Evolutionary conservation across 2,329 filamentous ascomycete species (phyloP).

Genomic region (Diaporthe eres): DNA sequence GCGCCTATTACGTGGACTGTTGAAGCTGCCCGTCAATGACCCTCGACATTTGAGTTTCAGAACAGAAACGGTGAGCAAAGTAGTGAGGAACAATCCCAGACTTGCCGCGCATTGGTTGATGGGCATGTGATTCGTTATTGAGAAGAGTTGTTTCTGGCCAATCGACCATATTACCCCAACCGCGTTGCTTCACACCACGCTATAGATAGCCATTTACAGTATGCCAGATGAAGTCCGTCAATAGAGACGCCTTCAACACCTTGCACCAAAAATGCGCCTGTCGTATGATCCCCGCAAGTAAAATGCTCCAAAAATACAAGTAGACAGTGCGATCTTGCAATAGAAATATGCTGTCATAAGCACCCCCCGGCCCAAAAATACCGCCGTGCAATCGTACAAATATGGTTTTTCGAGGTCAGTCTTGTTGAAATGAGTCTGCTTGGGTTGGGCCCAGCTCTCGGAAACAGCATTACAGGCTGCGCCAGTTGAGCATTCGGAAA

Average conservation of each 20-base stretch:
- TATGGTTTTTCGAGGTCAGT: not conserved
- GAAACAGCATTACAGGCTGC: not conserved
- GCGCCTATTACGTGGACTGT: not conserved
- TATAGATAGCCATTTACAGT: not conserved
- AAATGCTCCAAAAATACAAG: not conserved
- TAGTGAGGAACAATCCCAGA: not conserved
- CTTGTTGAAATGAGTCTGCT: not conserved
- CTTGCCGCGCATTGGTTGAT: not conserved
- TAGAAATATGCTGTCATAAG: not conserved
- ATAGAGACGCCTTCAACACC: constrained; percentile 10
- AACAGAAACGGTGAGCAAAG: no score
- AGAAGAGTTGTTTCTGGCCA: not conserved
- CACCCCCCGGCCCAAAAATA: not conserved
- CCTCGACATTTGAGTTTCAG: not conserved
- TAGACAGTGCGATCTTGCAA: not conserved
- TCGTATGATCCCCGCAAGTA: not conserved
- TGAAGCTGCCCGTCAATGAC: not conserved
- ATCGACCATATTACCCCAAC: not conserved
- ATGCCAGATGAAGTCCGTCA: not conserved
- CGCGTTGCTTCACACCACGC: not conserved
- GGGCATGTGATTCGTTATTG: not conserved
- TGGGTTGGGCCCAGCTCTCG: not conserved
- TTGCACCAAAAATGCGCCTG: not conserved
- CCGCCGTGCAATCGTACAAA: not conserved
- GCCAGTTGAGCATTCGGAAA: not conserved